Evolutionary conservation across 352 stramenopile species (phyloP).

Genomic region (Plasmopara halstedii): DNA sequence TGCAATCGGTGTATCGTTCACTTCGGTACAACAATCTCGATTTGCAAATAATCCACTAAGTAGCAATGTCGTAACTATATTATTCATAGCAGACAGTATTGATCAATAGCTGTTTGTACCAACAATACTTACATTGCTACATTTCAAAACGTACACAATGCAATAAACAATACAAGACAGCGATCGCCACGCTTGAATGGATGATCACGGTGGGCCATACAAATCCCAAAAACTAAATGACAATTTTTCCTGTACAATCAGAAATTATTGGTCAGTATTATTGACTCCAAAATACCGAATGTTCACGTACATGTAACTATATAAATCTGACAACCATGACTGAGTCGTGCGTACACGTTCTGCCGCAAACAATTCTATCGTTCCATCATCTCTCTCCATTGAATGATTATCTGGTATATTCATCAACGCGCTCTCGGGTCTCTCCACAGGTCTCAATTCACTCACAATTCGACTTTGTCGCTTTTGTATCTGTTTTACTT

Average conservation of each 20-base stretch:
- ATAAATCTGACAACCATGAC: too few relatives aligned
- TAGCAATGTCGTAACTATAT: constrained; percentile 34
- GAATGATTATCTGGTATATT: too few relatives aligned
- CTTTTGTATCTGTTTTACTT: too few relatives aligned
- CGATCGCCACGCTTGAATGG: constrained; percentile 46
- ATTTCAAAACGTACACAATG: constrained; percentile 41
- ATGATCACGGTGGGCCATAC: constrained; percentile 36
- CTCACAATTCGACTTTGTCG: constrained; percentile 29
- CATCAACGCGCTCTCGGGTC: constrained; percentile 11
- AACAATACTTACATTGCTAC: background rate
- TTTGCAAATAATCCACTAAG: constrained; percentile 37
- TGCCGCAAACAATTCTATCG: too few relatives aligned
- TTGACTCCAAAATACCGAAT: too few relatives aligned
- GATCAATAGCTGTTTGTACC: background rate
- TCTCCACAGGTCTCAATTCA: constrained; percentile 24
- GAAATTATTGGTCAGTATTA: too few relatives aligned
- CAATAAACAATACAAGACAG: constrained; percentile 36
- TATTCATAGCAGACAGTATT: too few relatives aligned
- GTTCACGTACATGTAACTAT: constrained; percentile 60
- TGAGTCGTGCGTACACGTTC: too few relatives aligned
- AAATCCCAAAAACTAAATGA: constrained; percentile 39
- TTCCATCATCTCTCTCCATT: too few relatives aligned
- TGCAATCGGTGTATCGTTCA: constrained; percentile 9
- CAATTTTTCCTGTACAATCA: constrained; percentile 51
- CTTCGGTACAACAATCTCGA: constrained; percentile 32